Base-by-base conservation (phyloP, 202 grass and related monocot genomes). In the Setaria viridis region DNA sequence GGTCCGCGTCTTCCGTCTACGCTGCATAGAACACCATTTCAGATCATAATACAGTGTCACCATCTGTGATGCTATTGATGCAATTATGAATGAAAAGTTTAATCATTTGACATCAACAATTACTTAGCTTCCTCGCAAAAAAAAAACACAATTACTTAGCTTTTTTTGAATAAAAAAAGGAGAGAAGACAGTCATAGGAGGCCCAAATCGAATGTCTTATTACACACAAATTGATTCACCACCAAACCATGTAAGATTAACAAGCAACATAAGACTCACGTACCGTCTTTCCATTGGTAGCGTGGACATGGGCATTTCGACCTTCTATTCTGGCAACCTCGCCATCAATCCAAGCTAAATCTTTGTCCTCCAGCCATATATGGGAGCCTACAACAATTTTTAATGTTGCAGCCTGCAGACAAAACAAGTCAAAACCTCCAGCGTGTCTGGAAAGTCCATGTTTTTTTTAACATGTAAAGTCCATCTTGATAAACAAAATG, bases 321-420 rank as follows among this genome's bases (percentile, higher is more conserved):
- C 73, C 87, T 83, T 90, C 84, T 21, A 90, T 91, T 58, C 65
- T 67, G 84, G 88, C 88, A 80, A 98, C 87, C 72, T 98, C 93
- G 20, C 93, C 95, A 89, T 93, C 91, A 74, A 98, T 95, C 95
- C 95, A 98, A 85, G 91, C 85, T 79, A 89, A 62, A 67, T 84
- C 68, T 57, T 92, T 90, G 79, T 98, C 91, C 67, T 92, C 89
- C 64, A 94, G 79, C 95, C 95, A 98, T 81, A 98, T 88, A 83
- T 95, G 95, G 41, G 95, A 95, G 9, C 95, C 95, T 42, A 92
- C 78, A 47, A 86, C 88, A 82, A 98, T 93, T 74, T 93, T 98
- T 25, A 86, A 83, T 54, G 65, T n/a, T 20, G 72, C 47, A 72
- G 78, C 88, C 88, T 90, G 79, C 83, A 90, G 9, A 85, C 17